Evolutionary conservation across 2,329 filamentous ascomycete species (phyloP), one percentile per base, ranked within the genome.

Genomic region (Trichoderma breve): DNA sequence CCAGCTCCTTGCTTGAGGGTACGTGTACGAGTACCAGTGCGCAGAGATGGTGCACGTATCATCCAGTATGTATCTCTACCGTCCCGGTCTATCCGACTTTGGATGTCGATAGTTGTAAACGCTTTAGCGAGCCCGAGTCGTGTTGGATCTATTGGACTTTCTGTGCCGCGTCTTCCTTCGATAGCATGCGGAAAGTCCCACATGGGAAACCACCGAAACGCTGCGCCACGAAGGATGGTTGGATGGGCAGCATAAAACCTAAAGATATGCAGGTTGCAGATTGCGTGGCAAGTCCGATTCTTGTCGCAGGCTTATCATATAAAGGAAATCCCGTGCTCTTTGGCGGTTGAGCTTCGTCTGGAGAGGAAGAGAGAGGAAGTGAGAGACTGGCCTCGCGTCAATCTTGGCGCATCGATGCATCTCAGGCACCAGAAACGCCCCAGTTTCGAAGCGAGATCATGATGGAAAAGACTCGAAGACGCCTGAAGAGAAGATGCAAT

Each of bases 181-280:
- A 15, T 18, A n/a, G 67, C 39, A 69, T 61, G 57, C 30, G 24
- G 21, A 12, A 24, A 60, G 57, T 70, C 67, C 67, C 67, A 70
- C 67, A 53, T 51, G 57, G 67, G 55, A 28, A 53, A 62, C 36
- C 67, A 57, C 67, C 67, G 67, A 70, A 62, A 70, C 57, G 67
- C 67, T 70, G 67, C 67, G 67, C 67, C 67, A 70, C 67, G 21
- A 11, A 62, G 58, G 67, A 51, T 55, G n/a, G 39, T 9, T 53
- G 57, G 66, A 51, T 55, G n/a, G 32, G 51, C 30, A 4, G 66
- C 66, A 62, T 53, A 30, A 43, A 43, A 43, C 7, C 39, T 43
- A n/a, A 57, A 53, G 57, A 70, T 32, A 47, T 51, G 66, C 39
- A 15, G 62, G 32, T 47, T 39, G 60, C 21, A 11, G 32, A 21